phyloP scores from a whole-genome alignment of 331 rosid genomes.

The Erythrophleum ivorense region DNA sequence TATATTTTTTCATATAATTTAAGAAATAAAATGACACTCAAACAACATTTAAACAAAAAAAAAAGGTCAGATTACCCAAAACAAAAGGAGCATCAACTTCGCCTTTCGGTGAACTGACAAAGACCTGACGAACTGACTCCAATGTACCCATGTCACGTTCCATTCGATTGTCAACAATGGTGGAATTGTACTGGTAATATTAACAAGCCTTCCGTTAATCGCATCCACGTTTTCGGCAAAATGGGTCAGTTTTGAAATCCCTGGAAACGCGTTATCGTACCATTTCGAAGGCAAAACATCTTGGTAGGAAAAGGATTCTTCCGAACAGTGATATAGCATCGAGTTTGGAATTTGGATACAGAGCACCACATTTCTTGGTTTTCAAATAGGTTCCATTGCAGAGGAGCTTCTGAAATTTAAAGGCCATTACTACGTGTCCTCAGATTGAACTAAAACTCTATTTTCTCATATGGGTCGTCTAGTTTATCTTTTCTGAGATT shows the following conservation, averaged over 20 bases:
- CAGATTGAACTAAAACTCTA: neutral
- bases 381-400: slow-evolving; percentile 31
- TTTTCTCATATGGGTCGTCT: neutral
- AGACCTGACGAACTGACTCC: slow-evolving; percentile 68
- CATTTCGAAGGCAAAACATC: slow-evolving; percentile 52
- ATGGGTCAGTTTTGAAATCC: slow-evolving; percentile 51
- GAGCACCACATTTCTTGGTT: slow-evolving; percentile 37
- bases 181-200: slow-evolving; percentile 49
- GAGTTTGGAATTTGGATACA: slow-evolving; percentile 49
- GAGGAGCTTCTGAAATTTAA: slow-evolving; percentile 40
- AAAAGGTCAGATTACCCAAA: too few species aligned
- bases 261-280: slow-evolving; percentile 55
- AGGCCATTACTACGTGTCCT: slow-evolving; percentile 40
- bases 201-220: slow-evolving; percentile 67
- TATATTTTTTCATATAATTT: too few species aligned
- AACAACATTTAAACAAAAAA: too few species aligned
- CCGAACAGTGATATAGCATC: slow-evolving; percentile 55
- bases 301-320: slow-evolving; percentile 36
- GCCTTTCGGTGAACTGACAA: slow-evolving; percentile 51
- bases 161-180: slow-evolving; percentile 51
- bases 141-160: slow-evolving; percentile 61
- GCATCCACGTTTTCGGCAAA: slow-evolving; percentile 61
- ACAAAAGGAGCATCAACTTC: neutral
- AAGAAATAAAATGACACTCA: too few species aligned
- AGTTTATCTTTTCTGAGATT: neutral